Conservation (phyloP, 2,329 filamentous ascomycete species). For the Beauveria bassiana region DNA sequence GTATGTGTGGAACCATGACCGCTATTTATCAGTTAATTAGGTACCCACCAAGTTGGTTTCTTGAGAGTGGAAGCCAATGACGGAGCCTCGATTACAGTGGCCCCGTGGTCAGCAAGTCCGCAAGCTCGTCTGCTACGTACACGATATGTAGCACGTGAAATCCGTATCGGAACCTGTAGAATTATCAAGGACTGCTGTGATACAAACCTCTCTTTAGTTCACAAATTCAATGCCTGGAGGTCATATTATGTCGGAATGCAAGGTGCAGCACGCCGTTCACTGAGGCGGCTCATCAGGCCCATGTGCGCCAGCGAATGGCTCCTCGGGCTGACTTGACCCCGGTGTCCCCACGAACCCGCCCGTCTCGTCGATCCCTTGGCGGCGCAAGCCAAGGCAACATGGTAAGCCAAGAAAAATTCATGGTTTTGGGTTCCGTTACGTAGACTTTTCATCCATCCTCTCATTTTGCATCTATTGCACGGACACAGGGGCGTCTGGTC, state of each 20-base stretch:
- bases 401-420: background rate
- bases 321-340: background rate
- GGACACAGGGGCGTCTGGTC: background rate
- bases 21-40: background rate
- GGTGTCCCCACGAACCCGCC: background rate
- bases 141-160: background rate
- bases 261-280: background rate
- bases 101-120: background rate
- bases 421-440: background rate
- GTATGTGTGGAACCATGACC: background rate
- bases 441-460: background rate
- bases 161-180: background rate
- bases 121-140: background rate
- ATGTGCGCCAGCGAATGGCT: slow-evolving; percentile 11
- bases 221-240: background rate
- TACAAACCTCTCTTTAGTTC: background rate
- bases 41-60: background rate
- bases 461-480: too few species aligned
- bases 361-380: background rate
- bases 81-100: background rate
- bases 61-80: background rate
- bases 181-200: background rate
- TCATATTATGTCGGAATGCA: background rate
- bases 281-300: background rate
- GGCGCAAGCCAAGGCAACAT: background rate